A percentile compares a stretch with the other conserved stretches of the same genome.
Conservation (phyloP, 768 basidiomycete species). For the Russula emetica region DNA sequence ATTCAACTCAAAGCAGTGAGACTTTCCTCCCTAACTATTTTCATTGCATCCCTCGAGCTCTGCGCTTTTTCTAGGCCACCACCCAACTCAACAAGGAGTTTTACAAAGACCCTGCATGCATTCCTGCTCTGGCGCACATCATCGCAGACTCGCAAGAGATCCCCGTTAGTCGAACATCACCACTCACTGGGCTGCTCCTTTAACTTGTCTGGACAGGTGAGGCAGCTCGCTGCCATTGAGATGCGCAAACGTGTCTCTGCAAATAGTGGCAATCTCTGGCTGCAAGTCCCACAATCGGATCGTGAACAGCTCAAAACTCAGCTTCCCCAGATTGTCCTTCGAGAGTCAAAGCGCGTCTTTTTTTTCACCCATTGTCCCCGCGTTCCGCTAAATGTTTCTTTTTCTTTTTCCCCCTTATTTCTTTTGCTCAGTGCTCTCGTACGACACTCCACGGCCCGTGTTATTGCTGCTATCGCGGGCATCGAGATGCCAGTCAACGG, state of each 20-base stretch:
- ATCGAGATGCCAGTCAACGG: constrained; percentile 75
- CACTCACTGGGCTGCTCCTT: background rate
- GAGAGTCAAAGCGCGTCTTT: constrained; percentile 65
- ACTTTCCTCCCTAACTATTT: constrained; percentile 22
- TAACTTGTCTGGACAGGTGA: constrained; percentile 52
- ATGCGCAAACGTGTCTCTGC: constrained; percentile 85
- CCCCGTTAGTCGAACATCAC: constrained; percentile 51
- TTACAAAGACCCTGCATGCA: constrained; percentile 88
- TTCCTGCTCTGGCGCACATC: constrained; percentile 85
- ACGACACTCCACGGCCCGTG: constrained; percentile 87
- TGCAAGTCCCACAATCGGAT: constrained; percentile 56
- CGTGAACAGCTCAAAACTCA: constrained; percentile 83
- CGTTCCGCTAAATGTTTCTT: constrained; percentile 17
- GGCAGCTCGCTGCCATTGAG: constrained; percentile 96
- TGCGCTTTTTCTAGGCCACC: constrained; percentile 61
- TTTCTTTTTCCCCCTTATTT: background rate
- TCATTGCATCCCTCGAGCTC: constrained; percentile 2
- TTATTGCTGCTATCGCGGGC: constrained; percentile 87
- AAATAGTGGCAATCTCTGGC: constrained; percentile 82
- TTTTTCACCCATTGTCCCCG: constrained; percentile 12
- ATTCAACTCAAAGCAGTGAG: constrained; percentile 82
- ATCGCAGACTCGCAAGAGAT: constrained; percentile 80
- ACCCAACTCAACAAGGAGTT: constrained; percentile 85
- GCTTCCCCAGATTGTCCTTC: constrained; percentile 71
- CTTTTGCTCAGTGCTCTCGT: constrained; percentile 65